These are phyloP conservation scores for Encephalitozoon cuniculi DNA, from an alignment of 371 early-diverging fungal species.

Conservation along the genomic window DNA sequence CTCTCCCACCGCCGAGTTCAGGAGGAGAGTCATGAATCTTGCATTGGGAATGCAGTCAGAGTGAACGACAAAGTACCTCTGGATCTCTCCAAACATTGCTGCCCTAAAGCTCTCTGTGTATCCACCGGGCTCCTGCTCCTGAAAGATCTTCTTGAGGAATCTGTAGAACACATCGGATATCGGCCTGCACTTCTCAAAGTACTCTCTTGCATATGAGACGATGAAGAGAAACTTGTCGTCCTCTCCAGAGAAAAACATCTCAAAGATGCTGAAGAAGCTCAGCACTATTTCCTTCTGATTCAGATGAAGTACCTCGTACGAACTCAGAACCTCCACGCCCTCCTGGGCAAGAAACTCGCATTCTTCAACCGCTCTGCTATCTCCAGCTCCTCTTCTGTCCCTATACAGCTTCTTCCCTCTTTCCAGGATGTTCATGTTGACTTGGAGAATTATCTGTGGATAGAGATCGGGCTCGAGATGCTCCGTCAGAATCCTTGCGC, in stretches of 20 bases:
- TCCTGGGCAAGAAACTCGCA: neutral
- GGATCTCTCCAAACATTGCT: neutral
- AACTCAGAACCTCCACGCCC: neutral
- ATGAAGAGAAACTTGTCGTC: neutral
- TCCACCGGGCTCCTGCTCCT: neutral
- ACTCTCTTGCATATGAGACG: neutral
- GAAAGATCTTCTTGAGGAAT: neutral
- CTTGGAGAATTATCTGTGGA: constrained; percentile 1
- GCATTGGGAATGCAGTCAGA: neutral
- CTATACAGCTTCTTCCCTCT: neutral
- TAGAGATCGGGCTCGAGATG: neutral
- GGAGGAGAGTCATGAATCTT: neutral
- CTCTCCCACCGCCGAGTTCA: neutral
- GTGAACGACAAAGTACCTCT: neutral
- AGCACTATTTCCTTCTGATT: constrained; percentile 3
- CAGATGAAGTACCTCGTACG: neutral
- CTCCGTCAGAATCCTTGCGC: neutral
- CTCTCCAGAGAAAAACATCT: neutral
- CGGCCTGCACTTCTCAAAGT: constrained; percentile 16
- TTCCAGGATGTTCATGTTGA: neutral
- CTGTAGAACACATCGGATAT: constrained; percentile 2
- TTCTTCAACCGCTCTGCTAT: neutral
- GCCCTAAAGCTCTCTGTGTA: neutral
- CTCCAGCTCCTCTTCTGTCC: neutral
- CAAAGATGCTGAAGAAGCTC: neutral